These are phyloP conservation scores for Biscogniauxia mediterranea DNA, from an alignment of 2,329 filamentous ascomycete genomes.

Conservation along the genomic window DNA sequence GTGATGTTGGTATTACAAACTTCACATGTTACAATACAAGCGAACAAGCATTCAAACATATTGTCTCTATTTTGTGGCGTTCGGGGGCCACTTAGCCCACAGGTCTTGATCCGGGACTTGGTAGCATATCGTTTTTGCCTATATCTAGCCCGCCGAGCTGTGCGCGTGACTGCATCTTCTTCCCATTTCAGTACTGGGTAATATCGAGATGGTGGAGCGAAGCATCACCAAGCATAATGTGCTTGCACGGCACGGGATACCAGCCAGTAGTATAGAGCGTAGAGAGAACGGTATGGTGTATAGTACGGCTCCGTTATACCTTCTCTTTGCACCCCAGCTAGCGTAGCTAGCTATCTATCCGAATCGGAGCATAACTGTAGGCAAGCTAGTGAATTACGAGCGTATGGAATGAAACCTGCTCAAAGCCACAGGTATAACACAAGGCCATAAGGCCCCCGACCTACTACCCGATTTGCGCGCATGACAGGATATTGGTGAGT, in stretches of 20 bases:
- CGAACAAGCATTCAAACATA: slow-evolving; percentile 9
- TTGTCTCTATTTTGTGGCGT: slow-evolving; percentile 12
- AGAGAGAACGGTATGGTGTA: slow-evolving; percentile 12
- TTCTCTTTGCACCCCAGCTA: slow-evolving; percentile 2
- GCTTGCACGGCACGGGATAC: slow-evolving; percentile 14
- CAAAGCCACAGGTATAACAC: not conserved
- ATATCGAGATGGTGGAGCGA: slow-evolving; percentile 12
- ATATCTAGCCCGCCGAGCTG: slow-evolving; percentile 16
- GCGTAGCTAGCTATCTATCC: not conserved
- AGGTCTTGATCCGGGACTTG: slow-evolving; percentile 14
- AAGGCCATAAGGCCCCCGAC: not conserved
- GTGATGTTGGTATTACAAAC: slow-evolving; percentile 18
- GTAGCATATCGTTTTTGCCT: slow-evolving; percentile 19
- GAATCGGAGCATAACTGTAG: not conserved
- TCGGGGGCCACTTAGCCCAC: slow-evolving; percentile 13
- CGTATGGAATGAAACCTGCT: not conserved
- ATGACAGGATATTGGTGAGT: not conserved
- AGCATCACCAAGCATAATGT: slow-evolving; percentile 14
- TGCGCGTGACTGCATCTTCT: slow-evolving; percentile 18
- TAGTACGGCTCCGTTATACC: slow-evolving; percentile 14
- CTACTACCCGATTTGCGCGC: not conserved
- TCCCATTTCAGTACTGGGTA: slow-evolving; percentile 15
- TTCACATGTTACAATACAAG: slow-evolving; percentile 15
- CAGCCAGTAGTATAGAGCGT: slow-evolving; percentile 8
- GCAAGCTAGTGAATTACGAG: not conserved